Percentiles rank a stretch among this genome's conserved stretches.
Conservation (phyloP, 768 basidiomycete genomes). For the Dentipellis fragilis region DNA sequence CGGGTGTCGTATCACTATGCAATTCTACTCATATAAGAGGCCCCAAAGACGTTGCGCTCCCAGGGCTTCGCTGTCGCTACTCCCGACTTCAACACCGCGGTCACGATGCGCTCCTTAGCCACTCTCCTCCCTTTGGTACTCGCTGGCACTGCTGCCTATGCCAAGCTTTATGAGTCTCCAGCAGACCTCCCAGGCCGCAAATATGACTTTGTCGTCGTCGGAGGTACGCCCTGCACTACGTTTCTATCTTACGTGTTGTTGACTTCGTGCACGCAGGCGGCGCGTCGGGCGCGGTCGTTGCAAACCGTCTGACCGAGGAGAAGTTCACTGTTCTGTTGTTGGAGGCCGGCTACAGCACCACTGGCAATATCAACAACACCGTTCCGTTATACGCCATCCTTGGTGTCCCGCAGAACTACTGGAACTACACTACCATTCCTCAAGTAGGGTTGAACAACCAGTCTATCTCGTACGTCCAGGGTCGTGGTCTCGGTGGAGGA, state of each 20-base stretch:
- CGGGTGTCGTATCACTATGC: too few relatives aligned
- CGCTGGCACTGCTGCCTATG: background rate
- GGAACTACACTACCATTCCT: constrained; percentile 19
- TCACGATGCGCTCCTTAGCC: too few relatives aligned
- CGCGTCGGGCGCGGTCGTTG: constrained; percentile 27
- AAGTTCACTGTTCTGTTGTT: constrained; percentile 25
- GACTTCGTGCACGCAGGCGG: constrained; percentile 18
- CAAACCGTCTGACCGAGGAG: constrained; percentile 30
- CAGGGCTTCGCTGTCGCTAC: too few relatives aligned
- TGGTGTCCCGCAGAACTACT: constrained; percentile 10
- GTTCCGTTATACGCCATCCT: background rate
- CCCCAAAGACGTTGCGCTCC: too few relatives aligned
- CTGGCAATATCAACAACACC: background rate
- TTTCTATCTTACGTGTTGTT: too few relatives aligned
- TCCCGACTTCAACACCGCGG: too few relatives aligned
- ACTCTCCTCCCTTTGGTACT: too few relatives aligned
- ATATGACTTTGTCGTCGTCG: constrained; percentile 33
- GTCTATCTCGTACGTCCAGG: constrained; percentile 13
- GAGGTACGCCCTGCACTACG: constrained; percentile 7
- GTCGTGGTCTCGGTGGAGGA: constrained; percentile 18
- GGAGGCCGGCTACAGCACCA: constrained; percentile 14
- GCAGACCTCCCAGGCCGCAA: constrained; percentile 4
- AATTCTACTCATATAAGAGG: too few relatives aligned
- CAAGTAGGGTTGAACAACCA: constrained; percentile 15
- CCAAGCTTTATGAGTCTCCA: constrained; percentile 3